phyloP scores from a whole-genome alignment of 305 asterid genomes.

The Solanum chacoense region DNA sequence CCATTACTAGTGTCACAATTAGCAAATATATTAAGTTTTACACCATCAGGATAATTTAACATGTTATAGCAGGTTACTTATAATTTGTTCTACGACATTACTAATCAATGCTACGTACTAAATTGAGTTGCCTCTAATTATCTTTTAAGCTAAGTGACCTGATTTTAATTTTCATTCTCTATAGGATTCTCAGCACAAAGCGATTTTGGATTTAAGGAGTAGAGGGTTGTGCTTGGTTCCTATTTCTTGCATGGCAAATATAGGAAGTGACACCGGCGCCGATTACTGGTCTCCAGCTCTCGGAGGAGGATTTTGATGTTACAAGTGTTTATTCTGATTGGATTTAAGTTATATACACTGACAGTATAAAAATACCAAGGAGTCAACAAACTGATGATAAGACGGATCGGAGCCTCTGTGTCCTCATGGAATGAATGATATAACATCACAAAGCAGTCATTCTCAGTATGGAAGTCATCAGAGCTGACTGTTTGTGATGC shows the following conservation, averaged over 20 bases:
- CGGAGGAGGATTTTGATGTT: conserved; percentile 49
- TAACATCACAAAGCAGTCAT: conserved; percentile 65
- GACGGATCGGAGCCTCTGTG: not conserved
- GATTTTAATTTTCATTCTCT: not conserved
- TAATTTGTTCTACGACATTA: not conserved
- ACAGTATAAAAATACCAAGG: not conserved
- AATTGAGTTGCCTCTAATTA: not conserved
- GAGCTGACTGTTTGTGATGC: conserved; percentile 67
- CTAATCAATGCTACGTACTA: not conserved
- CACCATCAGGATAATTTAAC: not conserved
- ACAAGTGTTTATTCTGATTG: not conserved
- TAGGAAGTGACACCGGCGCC: conserved; percentile 54
- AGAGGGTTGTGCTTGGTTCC: conserved; percentile 85
- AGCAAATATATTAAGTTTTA: not conserved
- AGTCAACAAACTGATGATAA: not conserved
- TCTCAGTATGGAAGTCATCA: conserved; percentile 12
- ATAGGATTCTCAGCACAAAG: conserved; percentile 31
- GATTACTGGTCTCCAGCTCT: conserved; percentile 79
- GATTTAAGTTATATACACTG: not conserved
- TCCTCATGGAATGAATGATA: conserved; percentile 5
- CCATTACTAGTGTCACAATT: not conserved
- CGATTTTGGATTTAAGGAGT: conserved; percentile 46
- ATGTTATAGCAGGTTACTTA: not conserved
- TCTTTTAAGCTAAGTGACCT: not conserved
- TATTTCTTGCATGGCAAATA: conserved; percentile 56